Base-by-base conservation (phyloP, 2,329 filamentous ascomycete genomes). In the Elsinoe ampelina region DNA sequence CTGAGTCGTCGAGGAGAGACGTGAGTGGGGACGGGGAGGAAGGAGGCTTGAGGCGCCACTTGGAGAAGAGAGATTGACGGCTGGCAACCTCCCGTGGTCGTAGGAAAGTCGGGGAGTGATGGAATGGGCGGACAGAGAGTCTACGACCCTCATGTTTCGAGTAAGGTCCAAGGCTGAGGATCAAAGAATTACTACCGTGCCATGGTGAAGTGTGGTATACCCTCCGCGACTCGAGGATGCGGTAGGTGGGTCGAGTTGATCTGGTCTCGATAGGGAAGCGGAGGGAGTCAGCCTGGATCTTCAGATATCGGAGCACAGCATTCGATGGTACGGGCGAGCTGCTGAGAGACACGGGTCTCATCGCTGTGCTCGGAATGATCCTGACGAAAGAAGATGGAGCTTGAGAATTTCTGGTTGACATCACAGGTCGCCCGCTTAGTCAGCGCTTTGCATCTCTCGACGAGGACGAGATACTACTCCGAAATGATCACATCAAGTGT, bases 1-100 rank as follows among this genome's bases (percentile, higher is more conserved):
- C 79, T 39, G 77, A 77, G 58, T 84, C 82, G 52, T 87, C 81
- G 41, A 81, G 67, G 72, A 81, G 70, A 61, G 76, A 65, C 62
- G 73, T 58, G 4, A 75, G 66, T 13, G 83, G 70, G 43, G 71
- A 82, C 6, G 36, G 41, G 17, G 54, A 30, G 22, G 41, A 8
- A 2, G 54, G 54, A 6, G 38, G 54, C 10, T 22, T 48, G 22
- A 56, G 42, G 41, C 41, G 54, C 54, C 54, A 56, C 38, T 38
- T 56, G 38, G 39, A 42, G 26, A 42, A 56, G 26, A 48, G 32
- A 19, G 22, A 22, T 11, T 20, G 22, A n/a, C 54, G 54, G 12
- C 54, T 41, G 30, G 54, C 54, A 19, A 56, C 42, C 36, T 56
- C 54, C 26, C 54, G 54, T 20, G 54, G 54, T 19, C 19, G 26